Percentiles rank a stretch among this genome's conserved stretches.
phyloP scores from a whole-genome alignment of 2,329 filamentous ascomycete species.

The Emericellopsis atlantica region DNA sequence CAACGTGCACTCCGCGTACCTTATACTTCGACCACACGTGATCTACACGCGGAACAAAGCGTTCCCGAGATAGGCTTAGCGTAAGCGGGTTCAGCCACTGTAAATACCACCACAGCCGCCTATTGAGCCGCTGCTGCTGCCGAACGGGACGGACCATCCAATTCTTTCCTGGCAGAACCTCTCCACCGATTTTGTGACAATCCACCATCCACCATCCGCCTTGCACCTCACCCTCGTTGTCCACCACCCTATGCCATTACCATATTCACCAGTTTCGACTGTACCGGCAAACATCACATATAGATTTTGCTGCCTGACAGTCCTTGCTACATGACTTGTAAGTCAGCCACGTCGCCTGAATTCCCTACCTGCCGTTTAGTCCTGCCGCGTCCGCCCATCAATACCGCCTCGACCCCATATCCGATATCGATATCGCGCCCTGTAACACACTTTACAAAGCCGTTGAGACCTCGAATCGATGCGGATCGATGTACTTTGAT shows the following conservation, averaged over 20 bases:
- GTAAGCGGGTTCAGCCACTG: too few species aligned
- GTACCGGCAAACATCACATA: not conserved
- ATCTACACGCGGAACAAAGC: too few species aligned
- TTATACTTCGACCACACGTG: too few species aligned
- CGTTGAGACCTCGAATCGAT: constrained; percentile 17
- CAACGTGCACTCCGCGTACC: too few species aligned
- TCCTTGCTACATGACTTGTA: constrained; percentile 36
- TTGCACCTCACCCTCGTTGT: constrained; percentile 5
- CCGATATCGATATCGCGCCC: constrained; percentile 20
- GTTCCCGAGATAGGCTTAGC: too few species aligned
- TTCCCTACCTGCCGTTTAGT: constrained; percentile 11
- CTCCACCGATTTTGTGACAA: constrained; percentile 11
- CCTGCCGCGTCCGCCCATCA: constrained; percentile 21
- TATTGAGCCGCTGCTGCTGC: not conserved
- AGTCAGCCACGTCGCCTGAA: constrained; percentile 20
- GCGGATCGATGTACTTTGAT: constrained; percentile 18
- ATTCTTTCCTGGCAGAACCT: constrained; percentile 20
- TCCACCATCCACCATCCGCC: constrained; percentile 3
- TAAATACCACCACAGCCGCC: too few species aligned
- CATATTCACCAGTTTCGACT: too few species aligned
- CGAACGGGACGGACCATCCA: constrained; percentile 13
- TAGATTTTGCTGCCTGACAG: constrained; percentile 21
- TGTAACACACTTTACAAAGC: constrained; percentile 11
- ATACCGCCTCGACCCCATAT: constrained; percentile 19
- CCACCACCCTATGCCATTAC: not conserved